Percentiles rank a stretch among this genome's conserved stretches.
Conservation (phyloP, 306 rosid genomes). For the Sophora flavescens region DNA sequence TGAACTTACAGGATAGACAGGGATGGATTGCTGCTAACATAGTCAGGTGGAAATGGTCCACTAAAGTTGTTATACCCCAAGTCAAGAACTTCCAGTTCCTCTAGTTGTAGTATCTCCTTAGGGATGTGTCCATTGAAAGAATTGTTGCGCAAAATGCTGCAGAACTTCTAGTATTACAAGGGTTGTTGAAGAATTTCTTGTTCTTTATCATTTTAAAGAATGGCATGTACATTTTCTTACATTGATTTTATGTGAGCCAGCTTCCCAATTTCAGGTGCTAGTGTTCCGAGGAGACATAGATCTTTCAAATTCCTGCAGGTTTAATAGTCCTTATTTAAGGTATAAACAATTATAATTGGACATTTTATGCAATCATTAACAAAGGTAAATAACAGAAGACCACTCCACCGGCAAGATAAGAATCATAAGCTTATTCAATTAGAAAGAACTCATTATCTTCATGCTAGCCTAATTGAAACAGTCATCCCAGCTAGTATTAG, state of each 20-base stretch:
- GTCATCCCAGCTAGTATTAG: too few species aligned
- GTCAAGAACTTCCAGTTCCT: conserved; percentile 73
- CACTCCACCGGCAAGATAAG: neutral
- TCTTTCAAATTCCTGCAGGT: conserved; percentile 70
- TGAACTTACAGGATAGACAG: conserved; percentile 61
- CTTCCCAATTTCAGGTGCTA: conserved; percentile 69
- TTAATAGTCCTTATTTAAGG: conserved; percentile 29
- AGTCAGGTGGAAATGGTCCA: conserved; percentile 62
- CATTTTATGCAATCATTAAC: neutral
- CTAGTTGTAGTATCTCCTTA: conserved; percentile 56
- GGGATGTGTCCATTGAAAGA: conserved; percentile 68
- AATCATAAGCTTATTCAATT: neutral
- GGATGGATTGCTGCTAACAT: conserved; percentile 55
- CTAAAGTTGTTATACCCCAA: conserved; percentile 76
- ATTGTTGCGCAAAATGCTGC: conserved; percentile 76
- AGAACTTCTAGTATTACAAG: neutral
- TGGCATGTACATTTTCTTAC: conserved; percentile 51
- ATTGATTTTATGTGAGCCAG: conserved; percentile 67
- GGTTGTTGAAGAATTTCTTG: neutral
- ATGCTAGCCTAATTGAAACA: too few species aligned
- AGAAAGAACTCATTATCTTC: too few species aligned
- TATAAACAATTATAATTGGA: neutral
- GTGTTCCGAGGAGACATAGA: conserved; percentile 70
- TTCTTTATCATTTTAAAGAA: neutral
- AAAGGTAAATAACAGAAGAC: neutral